Conservation (phyloP, 2,329 filamentous ascomycete genomes). For the Phyllosticta citribraziliensis region DNA sequence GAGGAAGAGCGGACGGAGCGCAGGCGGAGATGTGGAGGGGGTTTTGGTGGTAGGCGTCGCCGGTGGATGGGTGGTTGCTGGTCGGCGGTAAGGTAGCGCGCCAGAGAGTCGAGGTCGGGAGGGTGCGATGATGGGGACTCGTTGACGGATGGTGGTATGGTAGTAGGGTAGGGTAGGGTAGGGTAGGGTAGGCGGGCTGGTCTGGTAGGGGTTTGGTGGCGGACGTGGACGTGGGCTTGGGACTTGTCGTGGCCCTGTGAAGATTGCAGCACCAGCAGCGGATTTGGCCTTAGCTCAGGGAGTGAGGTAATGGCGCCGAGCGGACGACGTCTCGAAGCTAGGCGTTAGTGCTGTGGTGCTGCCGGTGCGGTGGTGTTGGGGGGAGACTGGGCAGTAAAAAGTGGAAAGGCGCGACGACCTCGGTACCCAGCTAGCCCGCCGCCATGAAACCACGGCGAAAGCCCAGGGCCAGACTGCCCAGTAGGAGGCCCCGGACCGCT, state of each 20-base stretch:
- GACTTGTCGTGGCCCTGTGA: conserved; percentile 19
- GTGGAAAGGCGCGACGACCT: conserved; percentile 10
- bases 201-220: conserved; percentile 13
- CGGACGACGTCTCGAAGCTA: neutral
- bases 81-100: no score
- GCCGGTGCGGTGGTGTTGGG: neutral
- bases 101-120: no score
- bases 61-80: no score
- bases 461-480: conserved; percentile 10
- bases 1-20: neutral
- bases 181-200: neutral
- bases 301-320: conserved; percentile 27
- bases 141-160: no score
- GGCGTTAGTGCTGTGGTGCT: neutral
- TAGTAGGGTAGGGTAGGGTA: no score
- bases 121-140: no score
- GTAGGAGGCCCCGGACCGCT: conserved; percentile 11
- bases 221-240: neutral
- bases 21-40: neutral
- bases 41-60: no score
- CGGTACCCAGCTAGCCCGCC: conserved; percentile 9
- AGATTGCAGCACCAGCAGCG: conserved; percentile 26
- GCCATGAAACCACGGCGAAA: conserved; percentile 11
- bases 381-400: conserved; percentile 8
- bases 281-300: conserved; percentile 20